Evolutionary conservation across 2,329 filamentous ascomycete genomes (phyloP), one percentile per base, ranked within the genome.

Genomic region (Fusarium sp.): DNA sequence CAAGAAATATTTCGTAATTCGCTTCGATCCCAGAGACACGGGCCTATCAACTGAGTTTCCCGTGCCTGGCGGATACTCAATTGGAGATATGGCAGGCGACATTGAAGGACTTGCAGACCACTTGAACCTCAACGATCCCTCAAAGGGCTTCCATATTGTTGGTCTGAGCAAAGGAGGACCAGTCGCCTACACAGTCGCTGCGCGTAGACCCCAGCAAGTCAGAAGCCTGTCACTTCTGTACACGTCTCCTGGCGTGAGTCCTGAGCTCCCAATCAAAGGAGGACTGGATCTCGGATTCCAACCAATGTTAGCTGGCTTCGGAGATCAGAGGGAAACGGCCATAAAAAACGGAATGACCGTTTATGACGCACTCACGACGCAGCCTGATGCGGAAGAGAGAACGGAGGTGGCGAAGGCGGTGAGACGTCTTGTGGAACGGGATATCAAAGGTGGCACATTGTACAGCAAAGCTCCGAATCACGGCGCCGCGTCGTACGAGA

Each of bases 391-490:
- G 26, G 63, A 50, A 22, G 73, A 74, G 41, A 63, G 63, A 10
- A 64, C 26, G 6, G 53, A 63, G n/a, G n/a, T 18, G 8, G 50
- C 65, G 22, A 42, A 20, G 8, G 11, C 48, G 15, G 39, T 61
- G 22, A 51, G 48, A 30, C 62, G 36, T 9, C 20, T 47, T 6
- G 58, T 42, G 10, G 66, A 76, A 14, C 55, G 74, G 24, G 75
- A 77, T 26, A 58, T 61, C 17, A 51, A 69, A 24, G 75, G 70
- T 54, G 76, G 78, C 7, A 81, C 76, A 13, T 41, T 80, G 22
- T 79, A 75, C 64, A 76, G 67, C 22, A 81, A 79, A 59, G 55
- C 55, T 12, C 65, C 62, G 17, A 80, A 81, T 53, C 79, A 81
- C 48, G 75, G 78, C 3, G 70, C 64, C 30, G 78, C 75, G 13